Evolutionary conservation across 2,329 filamentous ascomycete genomes (phyloP), one percentile per base, ranked within the genome.

Genomic region (Hirsutella minnesotensis): DNA sequence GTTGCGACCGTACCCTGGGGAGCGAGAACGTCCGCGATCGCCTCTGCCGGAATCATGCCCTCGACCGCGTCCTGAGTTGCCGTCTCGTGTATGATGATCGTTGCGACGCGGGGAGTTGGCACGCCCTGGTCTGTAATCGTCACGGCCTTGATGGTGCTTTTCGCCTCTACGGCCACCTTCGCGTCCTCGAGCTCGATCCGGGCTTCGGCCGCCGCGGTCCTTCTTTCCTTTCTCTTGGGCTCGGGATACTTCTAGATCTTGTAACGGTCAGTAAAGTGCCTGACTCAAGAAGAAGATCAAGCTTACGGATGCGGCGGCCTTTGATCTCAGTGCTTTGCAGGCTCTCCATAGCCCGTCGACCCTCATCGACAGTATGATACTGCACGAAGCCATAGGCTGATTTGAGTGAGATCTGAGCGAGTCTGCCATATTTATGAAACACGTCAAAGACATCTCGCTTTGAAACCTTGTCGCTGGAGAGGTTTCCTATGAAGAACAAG

Each of bases 321-420:
- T 86, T 78, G 31, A 96, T 79, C 49, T 87, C 77, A 34, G 79
- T 75, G 9, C 86, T 87, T 62, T 96, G 86, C 47, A 95, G 79
- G 30, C 73, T 73, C 30, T 83, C 72, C 52, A 96, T 73, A 4
- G 90, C 90, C 38, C 72, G 70, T 44, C 75, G 70, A 49, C 88
- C 94, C 55, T 90, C 82, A 3, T 75, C 70, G 4, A 80, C 67
- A 24, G 86, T 81, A 50, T 95, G 74, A 51, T 94, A 98, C 59
- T 96, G 92, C 30, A 96, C 88, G 58, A 96, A 98, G 2, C 92
- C 92, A 62, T 95, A 96, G 2, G 89, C 89, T 51, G 92, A 88
- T 62, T 96, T 96, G 53, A 96, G 86, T 1, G 88, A 94, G 46
- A 96, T 92, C 59, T 98, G 92, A 2, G 89, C 90, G 38, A 98